A percentile compares a stretch with the other conserved stretches of the same genome.
Evolutionary conservation across 2,329 filamentous ascomycete species (phyloP).

Genomic region (Ophiostoma fasciatum): DNA sequence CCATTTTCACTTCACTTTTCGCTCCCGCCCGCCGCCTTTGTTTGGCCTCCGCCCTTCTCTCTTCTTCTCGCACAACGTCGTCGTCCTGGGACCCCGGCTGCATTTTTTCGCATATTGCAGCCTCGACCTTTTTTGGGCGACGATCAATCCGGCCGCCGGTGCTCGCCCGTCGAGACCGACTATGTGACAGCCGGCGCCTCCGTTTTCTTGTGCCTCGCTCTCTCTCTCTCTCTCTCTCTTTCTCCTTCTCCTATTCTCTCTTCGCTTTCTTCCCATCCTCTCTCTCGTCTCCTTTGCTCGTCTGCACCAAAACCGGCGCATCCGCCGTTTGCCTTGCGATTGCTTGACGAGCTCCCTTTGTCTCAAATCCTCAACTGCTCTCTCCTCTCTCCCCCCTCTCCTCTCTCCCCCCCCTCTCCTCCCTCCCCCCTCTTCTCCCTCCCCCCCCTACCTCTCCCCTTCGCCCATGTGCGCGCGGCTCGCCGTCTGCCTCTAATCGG

Average conservation of each 20-base stretch:
- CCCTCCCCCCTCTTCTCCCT: constrained; percentile 3
- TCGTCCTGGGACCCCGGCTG: no score
- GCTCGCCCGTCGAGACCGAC: no score
- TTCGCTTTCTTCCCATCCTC: not conserved
- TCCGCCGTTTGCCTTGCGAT: no score
- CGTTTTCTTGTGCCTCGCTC: not conserved
- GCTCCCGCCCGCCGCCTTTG: no score
- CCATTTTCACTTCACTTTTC: not conserved
- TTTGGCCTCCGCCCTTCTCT: not conserved
- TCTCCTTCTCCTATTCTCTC: constrained; percentile 4
- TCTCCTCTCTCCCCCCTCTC: constrained; percentile 6
- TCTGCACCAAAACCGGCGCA: no score
- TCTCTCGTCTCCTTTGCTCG: constrained; percentile 8
- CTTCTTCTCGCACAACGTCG: constrained; percentile 1
- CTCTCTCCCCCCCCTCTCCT: not conserved
- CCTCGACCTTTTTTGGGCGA: no score
- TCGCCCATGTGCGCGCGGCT: no score
- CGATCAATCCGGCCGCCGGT: no score
- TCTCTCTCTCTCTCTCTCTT: not conserved
- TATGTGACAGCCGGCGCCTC: no score
- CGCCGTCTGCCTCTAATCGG: not conserved
- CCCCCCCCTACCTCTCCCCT: not conserved
- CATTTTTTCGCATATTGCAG: no score
- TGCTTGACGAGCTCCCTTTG: not conserved
- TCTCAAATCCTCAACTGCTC: not conserved